These are phyloP conservation scores for Rhododendron simsii DNA, from an alignment of 148 eudicot genomes.

Conservation along the genomic window DNA sequence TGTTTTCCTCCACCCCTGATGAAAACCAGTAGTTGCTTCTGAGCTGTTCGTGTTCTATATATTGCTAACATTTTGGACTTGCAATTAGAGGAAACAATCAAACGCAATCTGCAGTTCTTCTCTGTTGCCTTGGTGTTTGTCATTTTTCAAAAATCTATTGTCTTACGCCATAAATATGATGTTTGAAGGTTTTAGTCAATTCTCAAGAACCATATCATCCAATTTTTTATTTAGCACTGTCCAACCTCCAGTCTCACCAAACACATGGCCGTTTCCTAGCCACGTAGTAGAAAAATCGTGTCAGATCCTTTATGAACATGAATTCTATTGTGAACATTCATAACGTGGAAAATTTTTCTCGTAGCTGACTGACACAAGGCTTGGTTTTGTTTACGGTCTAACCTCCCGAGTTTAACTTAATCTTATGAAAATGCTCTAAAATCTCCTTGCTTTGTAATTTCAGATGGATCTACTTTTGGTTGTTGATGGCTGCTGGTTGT, in stretches of 20 bases:
- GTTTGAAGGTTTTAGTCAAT: neutral
- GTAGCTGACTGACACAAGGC: neutral
- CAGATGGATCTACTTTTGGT: slow-evolving; percentile 97
- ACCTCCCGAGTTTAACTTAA: neutral
- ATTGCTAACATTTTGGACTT: neutral
- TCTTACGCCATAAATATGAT: neutral
- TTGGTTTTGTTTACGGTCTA: neutral
- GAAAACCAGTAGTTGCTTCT: neutral
- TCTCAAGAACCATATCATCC: neutral
- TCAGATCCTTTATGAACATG: neutral
- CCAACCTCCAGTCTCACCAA: neutral
- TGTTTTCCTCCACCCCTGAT: neutral
- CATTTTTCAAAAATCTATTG: neutral
- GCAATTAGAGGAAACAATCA: neutral
- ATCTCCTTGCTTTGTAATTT: neutral
- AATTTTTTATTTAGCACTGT: neutral
- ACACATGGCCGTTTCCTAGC: neutral
- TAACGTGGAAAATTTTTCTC: neutral
- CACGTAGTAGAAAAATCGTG: neutral
- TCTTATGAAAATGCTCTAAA: neutral
- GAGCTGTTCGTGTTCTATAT: neutral
- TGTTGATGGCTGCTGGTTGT: slow-evolving; percentile 93
- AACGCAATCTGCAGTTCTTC: neutral
- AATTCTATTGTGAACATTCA: neutral
- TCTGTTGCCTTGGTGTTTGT: neutral